phyloP scores from a whole-genome alignment of 192 early-diverging fungal genomes.

The Coemansia guatemalensis region DNA sequence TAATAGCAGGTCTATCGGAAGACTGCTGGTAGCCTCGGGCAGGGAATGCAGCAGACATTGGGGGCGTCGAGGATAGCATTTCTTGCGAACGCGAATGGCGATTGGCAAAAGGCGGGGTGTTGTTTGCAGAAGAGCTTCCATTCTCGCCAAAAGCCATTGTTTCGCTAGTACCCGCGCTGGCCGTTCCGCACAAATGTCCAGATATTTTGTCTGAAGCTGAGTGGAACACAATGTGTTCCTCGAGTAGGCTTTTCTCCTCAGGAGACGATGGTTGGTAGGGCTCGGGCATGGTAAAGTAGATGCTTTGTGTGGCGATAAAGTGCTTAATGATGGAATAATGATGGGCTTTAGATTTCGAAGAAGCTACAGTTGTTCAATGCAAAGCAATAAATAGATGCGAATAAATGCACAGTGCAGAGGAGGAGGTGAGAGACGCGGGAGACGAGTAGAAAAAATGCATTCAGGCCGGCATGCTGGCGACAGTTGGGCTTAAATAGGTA shows the following conservation, averaged over 20 bases:
- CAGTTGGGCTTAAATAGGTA: too few relatives aligned
- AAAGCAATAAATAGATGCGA: too few relatives aligned
- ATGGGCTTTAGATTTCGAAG: too few relatives aligned
- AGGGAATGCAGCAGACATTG: too few relatives aligned
- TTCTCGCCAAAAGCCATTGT: not conserved
- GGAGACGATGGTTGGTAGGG: conserved; percentile 10
- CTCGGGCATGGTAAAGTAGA: conserved; percentile 3
- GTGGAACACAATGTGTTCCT: conserved; percentile 2
- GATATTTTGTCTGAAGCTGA: not conserved
- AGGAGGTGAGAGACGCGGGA: too few relatives aligned
- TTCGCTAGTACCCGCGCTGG: not conserved
- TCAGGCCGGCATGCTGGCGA: too few relatives aligned
- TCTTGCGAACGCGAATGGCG: not conserved
- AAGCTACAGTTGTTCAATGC: too few relatives aligned
- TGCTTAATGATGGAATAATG: too few relatives aligned
- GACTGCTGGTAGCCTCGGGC: too few relatives aligned
- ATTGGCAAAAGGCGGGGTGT: not conserved
- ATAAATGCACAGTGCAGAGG: too few relatives aligned
- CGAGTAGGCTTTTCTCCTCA: conserved; percentile 6
- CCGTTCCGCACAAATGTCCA: not conserved
- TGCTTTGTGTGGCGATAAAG: not conserved
- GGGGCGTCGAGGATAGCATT: not conserved
- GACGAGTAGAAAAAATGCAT: too few relatives aligned
- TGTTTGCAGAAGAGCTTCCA: not conserved
- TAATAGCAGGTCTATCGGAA: too few relatives aligned